Conservation (phyloP, 73 alveolate genomes). For the Tetrahymena elliotti region DNA sequence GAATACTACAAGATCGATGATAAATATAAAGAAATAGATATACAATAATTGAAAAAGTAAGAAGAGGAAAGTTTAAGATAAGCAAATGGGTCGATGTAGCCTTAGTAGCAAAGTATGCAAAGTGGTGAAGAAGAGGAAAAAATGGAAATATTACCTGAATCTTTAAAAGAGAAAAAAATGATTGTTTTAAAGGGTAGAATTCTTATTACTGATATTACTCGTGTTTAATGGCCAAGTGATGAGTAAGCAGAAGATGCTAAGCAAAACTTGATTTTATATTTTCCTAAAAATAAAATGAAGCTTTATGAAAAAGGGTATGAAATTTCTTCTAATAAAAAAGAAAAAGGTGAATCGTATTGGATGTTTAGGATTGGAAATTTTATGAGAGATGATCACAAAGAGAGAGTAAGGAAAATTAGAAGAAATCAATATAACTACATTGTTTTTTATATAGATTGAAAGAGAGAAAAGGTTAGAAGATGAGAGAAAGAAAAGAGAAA, state of each 20-base stretch:
- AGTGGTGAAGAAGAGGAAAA: not conserved
- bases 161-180: not conserved
- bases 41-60: not conserved
- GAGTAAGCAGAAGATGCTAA: not conserved
- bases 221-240: not conserved
- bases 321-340: not conserved
- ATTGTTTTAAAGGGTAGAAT: not conserved
- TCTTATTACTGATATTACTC: not conserved
- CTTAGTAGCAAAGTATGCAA: not conserved
- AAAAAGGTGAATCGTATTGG: not conserved
- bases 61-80: not conserved
- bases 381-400: not conserved
- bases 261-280: not conserved
- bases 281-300: not conserved
- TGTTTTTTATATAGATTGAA: not conserved
- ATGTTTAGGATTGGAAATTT: not conserved
- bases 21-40: not conserved
- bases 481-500: slow-evolving; percentile 1
- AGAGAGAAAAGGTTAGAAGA: not conserved
- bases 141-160: not conserved
- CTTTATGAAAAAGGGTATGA: not conserved
- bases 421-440: not conserved
- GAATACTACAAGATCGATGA: not conserved
- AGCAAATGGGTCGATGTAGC: not conserved
- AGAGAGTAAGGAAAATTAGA: not conserved